A percentile compares a stretch with the other conserved stretches of the same genome.
phyloP scores from a whole-genome alignment of 2,329 filamentous ascomycete species.

The Trichoderma brevicompactum region DNA sequence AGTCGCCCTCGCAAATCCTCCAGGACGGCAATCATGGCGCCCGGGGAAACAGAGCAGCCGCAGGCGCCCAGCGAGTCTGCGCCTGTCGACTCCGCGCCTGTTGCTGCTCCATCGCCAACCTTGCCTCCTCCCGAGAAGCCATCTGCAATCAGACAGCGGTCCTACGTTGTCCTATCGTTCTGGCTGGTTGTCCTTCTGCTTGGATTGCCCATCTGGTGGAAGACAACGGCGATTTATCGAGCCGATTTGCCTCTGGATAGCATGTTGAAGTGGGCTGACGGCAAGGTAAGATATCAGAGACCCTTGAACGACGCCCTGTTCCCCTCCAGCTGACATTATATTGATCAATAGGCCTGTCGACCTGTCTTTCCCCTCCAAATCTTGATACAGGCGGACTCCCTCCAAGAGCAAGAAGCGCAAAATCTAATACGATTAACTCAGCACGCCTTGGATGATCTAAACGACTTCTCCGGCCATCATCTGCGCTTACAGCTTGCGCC shows the following conservation, averaged over 20 bases:
- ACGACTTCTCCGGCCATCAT: constrained; percentile 84
- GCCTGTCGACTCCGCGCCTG: constrained; percentile 33
- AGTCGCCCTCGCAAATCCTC: constrained; percentile 2
- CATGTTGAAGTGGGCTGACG: constrained; percentile 92
- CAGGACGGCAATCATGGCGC: constrained; percentile 28
- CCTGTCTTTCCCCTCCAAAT: constrained; percentile 88
- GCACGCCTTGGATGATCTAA: constrained; percentile 81
- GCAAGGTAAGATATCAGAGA: constrained; percentile 64
- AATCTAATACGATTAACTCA: constrained; percentile 81
- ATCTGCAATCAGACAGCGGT: constrained; percentile 70
- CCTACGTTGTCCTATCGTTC: constrained; percentile 80
- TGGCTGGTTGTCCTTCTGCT: constrained; percentile 84
- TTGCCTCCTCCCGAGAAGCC: constrained; percentile 77
- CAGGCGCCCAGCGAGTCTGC: constrained; percentile 33
- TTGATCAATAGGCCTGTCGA: constrained; percentile 69
- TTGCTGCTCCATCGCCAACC: constrained; percentile 33
- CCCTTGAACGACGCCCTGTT: not conserved
- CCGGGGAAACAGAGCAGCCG: constrained; percentile 26
- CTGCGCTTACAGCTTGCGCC: constrained; percentile 57
- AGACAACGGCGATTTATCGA: constrained; percentile 89
- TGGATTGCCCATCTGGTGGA: constrained; percentile 94
- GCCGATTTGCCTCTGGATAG: constrained; percentile 79
- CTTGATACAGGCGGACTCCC: constrained; percentile 69
- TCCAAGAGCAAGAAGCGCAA: constrained; percentile 70
- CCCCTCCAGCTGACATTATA: not conserved